phyloP scores from a whole-genome alignment of 257 asterid genomes.

The Rehmannia glutinosa region DNA sequence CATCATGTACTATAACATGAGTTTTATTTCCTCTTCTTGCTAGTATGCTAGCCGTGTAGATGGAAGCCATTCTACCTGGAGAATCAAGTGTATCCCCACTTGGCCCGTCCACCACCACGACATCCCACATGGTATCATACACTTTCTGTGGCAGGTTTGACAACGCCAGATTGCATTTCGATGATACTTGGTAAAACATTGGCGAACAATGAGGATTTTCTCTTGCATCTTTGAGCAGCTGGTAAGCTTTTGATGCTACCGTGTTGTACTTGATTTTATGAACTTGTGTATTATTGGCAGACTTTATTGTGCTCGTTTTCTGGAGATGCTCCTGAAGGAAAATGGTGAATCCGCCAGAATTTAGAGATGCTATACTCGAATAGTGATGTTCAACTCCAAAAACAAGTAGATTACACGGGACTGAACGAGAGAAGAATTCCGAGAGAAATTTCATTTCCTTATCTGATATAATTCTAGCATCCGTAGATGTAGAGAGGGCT shows the following conservation, averaged over 20 bases:
- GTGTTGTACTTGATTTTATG: conserved; percentile 54
- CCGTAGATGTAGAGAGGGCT: not conserved
- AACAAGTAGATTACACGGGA: conserved; percentile 70
- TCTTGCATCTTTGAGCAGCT: conserved; percentile 58
- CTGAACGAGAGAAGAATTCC: conserved; percentile 40
- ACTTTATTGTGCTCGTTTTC: conserved; percentile 17
- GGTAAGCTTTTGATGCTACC: conserved; percentile 61
- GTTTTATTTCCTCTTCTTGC: conserved; percentile 55
- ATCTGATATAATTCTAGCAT: conserved; percentile 17
- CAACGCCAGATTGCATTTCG: conserved; percentile 53
- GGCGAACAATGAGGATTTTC: conserved; percentile 37
- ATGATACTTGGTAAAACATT: not conserved
- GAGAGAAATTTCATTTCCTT: conserved; percentile 54
- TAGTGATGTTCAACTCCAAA: conserved; percentile 56
- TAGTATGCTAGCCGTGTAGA: conserved; percentile 59
- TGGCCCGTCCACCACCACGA: conserved; percentile 79
- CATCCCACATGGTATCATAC: conserved; percentile 55
- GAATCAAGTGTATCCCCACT: conserved; percentile 50
- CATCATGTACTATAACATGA: conserved; percentile 67
- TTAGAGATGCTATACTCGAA: conserved; percentile 38
- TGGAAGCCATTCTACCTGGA: conserved; percentile 79
- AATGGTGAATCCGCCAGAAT: conserved; percentile 54
- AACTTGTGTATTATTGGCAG: conserved; percentile 26
- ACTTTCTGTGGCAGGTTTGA: conserved; percentile 44
- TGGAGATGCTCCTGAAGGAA: conserved; percentile 50